These are phyloP conservation scores for Teunomyces aglyptinius DNA, from an alignment of 805 yeast species.

Conservation along the genomic window DNA sequence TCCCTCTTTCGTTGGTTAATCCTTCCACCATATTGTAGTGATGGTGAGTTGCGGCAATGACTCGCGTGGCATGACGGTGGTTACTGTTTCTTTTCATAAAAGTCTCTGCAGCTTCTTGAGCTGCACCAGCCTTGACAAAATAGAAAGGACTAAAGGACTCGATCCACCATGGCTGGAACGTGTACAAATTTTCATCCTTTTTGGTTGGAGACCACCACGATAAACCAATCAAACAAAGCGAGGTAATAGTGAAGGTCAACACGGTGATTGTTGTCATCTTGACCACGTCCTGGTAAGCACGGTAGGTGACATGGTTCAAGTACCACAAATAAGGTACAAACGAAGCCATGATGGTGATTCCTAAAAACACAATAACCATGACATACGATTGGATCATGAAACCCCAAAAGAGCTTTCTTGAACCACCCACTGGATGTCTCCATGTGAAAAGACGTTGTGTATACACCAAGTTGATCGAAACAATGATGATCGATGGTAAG, in stretches of 20 bases:
- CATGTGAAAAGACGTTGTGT: slow-evolving; percentile 19
- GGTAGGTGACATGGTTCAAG: slow-evolving; percentile 5
- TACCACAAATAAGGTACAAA: slow-evolving; percentile 12
- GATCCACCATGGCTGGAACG: slow-evolving; percentile 26
- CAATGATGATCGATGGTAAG: slow-evolving; percentile 14
- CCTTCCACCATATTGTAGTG: slow-evolving; percentile 17
- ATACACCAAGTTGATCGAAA: slow-evolving; percentile 15
- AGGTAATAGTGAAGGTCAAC: slow-evolving; percentile 14
- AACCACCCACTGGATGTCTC: slow-evolving; percentile 22
- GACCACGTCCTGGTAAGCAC: slow-evolving; percentile 10
- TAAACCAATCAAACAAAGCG: slow-evolving; percentile 16
- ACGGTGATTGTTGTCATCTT: slow-evolving; percentile 11
- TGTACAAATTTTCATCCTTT: slow-evolving; percentile 19
- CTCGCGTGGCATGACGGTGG: slow-evolving; percentile 22
- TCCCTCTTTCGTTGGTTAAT: slow-evolving; percentile 16
- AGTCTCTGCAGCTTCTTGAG: slow-evolving; percentile 17
- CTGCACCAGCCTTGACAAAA: slow-evolving; percentile 20
- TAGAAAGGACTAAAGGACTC: slow-evolving; percentile 18
- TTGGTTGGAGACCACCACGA: slow-evolving; percentile 21
- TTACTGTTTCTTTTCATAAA: slow-evolving; percentile 19
- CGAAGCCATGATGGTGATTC: slow-evolving; percentile 12
- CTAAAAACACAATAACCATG: slow-evolving; percentile 10
- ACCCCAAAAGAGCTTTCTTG: slow-evolving; percentile 14
- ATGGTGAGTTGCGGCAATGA: slow-evolving; percentile 22
- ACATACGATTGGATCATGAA: slow-evolving; percentile 13